Percentiles rank a stretch among this genome's conserved stretches.
Conservation (phyloP, 495 filamentous ascomycete genomes). For the Pyronema omphalodes region DNA sequence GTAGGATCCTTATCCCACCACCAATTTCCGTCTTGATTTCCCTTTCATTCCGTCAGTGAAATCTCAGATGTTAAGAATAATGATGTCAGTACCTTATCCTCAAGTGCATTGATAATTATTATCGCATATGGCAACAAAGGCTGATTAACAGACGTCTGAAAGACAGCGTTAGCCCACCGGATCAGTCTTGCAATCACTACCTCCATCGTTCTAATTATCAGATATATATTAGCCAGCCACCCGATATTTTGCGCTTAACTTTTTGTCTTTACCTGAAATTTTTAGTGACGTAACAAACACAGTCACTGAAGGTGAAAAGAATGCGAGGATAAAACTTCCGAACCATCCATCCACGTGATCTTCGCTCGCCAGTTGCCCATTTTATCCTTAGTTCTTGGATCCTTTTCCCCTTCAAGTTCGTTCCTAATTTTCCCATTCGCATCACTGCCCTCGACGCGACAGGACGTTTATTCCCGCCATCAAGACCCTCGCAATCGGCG, state of each 20-base stretch:
- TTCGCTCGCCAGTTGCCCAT: background rate
- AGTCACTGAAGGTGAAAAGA: constrained; percentile 23
- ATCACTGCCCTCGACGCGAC: constrained; percentile 2
- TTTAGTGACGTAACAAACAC: constrained; percentile 21
- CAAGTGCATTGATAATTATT: constrained; percentile 24
- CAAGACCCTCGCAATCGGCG: constrained; percentile 18
- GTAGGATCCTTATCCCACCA: constrained; percentile 14
- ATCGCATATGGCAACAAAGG: constrained; percentile 26
- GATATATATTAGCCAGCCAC: background rate
- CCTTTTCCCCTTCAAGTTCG: background rate
- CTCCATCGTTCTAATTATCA: constrained; percentile 12
- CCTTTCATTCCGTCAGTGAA: background rate
- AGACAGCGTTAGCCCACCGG: constrained; percentile 23
- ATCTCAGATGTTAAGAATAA: background rate
- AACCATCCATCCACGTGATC: constrained; percentile 11
- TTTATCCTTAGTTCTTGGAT: background rate
- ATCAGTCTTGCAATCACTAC: constrained; percentile 13
- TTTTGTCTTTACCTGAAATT: constrained; percentile 16
- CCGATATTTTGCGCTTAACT: background rate
- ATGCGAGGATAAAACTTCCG: constrained; percentile 21
- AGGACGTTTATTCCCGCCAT: constrained; percentile 18
- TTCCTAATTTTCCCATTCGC: constrained; percentile 7
- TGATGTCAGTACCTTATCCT: background rate
- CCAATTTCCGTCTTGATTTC: background rate
- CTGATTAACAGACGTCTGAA: constrained; percentile 24